Evolutionary conservation across 2,329 filamentous ascomycete species (phyloP), one percentile per base, ranked within the genome.

Genomic region (Colletotrichum sp.): DNA sequence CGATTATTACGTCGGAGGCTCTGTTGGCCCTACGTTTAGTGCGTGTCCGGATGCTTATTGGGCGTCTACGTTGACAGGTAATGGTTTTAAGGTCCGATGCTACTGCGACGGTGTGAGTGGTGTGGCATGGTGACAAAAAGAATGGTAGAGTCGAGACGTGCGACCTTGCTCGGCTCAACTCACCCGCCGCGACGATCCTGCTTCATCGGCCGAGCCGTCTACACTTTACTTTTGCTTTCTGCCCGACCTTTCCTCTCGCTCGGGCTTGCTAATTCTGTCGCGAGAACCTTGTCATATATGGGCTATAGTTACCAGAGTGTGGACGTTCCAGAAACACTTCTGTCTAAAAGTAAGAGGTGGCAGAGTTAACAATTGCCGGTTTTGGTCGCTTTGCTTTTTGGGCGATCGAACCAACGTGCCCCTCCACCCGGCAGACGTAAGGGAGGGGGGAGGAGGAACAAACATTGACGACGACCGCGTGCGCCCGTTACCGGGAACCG

Each of bases 211-310:
- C 39, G 68, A 66, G 44, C 68, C 24, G 18, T 18, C 5, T 26
- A 6, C 9, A 13, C 7, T 55, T 64, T 34, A 49, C 44, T 21
- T 49, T 18, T n/a, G n/a, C n/a, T n/a, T n/a, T 44, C 8, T 6
- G 39, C 16, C 6, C n/a, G 39, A n/a, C 39, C 39, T 44, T 18
- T 2, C 16, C 16, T 39, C 16, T 28, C 60, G 62, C 49, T 52
- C 62, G 34, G 62, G 34, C 70, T 63, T 67, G 62, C 67, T 65
- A 34, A 59, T 44, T 57, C 49, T 63, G 62, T 34, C 49, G 44
- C 26, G 44, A 8, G 15, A 52, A 60, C 59, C 16, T 24, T 21
- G 28, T 36, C 60, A 16, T 7, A 21, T 34, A 24, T 34, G 59
- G 60, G 34, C 72, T 71, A 52, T 57, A 67, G 18, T 66, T 68